Evolutionary conservation across 768 basidiomycete species (phyloP).

Genomic region (Boletales sp.): DNA sequence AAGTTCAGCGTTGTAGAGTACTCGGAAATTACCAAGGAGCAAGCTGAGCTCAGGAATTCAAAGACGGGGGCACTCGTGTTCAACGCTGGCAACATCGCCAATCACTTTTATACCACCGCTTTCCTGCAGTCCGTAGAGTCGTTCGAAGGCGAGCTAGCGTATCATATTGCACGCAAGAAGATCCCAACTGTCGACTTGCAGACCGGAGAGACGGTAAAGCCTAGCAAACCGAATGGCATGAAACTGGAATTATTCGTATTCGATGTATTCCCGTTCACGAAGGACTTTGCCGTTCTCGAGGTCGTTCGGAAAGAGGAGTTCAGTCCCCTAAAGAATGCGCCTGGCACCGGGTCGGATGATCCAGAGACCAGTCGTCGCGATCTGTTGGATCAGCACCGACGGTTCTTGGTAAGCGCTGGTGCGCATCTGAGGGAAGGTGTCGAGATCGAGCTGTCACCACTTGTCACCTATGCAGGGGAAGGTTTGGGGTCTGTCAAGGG

Average conservation of each 20-base stretch:
- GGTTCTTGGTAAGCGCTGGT: conserved; percentile 80
- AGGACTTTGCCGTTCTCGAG: conserved; percentile 82
- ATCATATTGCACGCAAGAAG: conserved; percentile 98
- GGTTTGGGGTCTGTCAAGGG: conserved; percentile 79
- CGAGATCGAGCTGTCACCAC: conserved; percentile 88
- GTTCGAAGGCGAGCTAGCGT: conserved; percentile 87
- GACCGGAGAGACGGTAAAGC: conserved; percentile 70
- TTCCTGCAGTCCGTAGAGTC: conserved; percentile 76
- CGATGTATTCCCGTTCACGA: conserved; percentile 94
- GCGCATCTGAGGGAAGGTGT: conserved; percentile 67
- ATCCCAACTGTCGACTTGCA: conserved; percentile 77
- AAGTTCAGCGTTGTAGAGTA: conserved; percentile 95
- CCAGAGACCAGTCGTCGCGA: conserved; percentile 89
- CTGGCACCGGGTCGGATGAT: conserved; percentile 86
- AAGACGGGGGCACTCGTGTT: conserved; percentile 77
- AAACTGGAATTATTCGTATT: conserved; percentile 99
- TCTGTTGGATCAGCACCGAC: conserved; percentile 80
- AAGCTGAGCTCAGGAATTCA: conserved; percentile 72
- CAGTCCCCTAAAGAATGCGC: conserved; percentile 96
- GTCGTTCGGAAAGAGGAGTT: conserved; percentile 89
- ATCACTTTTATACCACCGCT: conserved; percentile 92
- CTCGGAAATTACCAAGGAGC: conserved; percentile 88
- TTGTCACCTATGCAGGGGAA: conserved; percentile 89
- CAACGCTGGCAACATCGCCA: conserved; percentile 95
- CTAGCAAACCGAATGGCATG: conserved; percentile 93